A percentile compares a stretch with the other conserved stretches of the same genome.
Conservation (phyloP, 2,329 filamentous ascomycete genomes). For the Colletotrichum tropicale region DNA sequence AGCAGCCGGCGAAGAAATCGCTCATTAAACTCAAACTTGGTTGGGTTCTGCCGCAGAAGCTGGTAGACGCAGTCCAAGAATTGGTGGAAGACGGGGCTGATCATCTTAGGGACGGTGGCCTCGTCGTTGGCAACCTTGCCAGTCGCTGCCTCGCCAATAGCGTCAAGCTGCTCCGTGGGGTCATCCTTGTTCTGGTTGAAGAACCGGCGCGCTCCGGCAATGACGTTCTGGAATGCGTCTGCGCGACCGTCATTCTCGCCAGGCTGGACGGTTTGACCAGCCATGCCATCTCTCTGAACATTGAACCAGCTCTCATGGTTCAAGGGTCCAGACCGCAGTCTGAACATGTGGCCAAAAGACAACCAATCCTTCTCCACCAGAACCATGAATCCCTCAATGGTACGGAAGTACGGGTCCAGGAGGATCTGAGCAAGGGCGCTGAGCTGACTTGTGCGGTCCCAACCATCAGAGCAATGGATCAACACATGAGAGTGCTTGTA, state of each 20-base stretch:
- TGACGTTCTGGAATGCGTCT: constrained; percentile 84
- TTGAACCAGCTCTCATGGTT: constrained; percentile 94
- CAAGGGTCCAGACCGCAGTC: constrained; percentile 85
- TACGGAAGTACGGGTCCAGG: constrained; percentile 94
- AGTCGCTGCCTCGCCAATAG: constrained; percentile 41
- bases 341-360: constrained; percentile 97
- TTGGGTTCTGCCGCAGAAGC: constrained; percentile 82
- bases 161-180: constrained; percentile 63
- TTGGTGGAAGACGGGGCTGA: constrained; percentile 96
- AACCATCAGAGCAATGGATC: constrained; percentile 97
- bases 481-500: constrained; percentile 93
- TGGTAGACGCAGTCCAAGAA: constrained; percentile 96
- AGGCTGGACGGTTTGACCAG: constrained; percentile 64
- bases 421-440: constrained; percentile 91
- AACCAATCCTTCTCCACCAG: constrained; percentile 98
- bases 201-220: constrained; percentile 85
- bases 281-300: constrained; percentile 81
- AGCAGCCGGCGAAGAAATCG: constrained; percentile 86
- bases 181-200: constrained; percentile 76
- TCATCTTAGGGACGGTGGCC: constrained; percentile 84
- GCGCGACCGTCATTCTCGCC: constrained; percentile 65
- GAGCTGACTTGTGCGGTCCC: constrained; percentile 96
- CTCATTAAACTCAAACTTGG: constrained; percentile 95
- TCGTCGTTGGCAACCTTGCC: constrained; percentile 57
- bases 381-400: constrained; percentile 91